Conservation (phyloP, 2,329 filamentous ascomycete species). For the Ambrosiella cleistominuta region DNA sequence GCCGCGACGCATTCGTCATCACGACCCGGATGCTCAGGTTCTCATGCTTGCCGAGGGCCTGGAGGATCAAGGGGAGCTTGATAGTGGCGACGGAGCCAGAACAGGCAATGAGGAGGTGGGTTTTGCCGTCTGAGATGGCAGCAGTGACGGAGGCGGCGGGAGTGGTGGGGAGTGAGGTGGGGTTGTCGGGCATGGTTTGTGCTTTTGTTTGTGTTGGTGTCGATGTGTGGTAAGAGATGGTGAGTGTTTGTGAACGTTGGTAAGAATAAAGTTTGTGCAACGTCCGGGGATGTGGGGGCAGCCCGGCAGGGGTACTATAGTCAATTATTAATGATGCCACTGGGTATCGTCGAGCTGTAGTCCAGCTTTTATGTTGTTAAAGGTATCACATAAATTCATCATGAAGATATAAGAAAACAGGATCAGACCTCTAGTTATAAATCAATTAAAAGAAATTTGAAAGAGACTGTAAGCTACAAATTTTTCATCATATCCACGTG, state of each 20-base stretch:
- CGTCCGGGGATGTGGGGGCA: not conserved
- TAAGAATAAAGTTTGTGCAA: not conserved
- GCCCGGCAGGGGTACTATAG: not conserved
- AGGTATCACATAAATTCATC: too few species aligned
- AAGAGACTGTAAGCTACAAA: too few species aligned
- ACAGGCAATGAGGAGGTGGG: conserved; percentile 26
- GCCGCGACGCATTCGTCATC: conserved; percentile 53
- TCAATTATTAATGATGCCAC: too few species aligned
- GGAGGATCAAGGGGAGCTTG: conserved; percentile 54
- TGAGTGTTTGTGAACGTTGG: not conserved
- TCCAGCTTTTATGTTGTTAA: too few species aligned
- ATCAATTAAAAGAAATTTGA: too few species aligned
- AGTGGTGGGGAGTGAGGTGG: not conserved
- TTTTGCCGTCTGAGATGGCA: conserved; percentile 22
- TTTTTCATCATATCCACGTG: too few species aligned
- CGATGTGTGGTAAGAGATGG: not conserved
- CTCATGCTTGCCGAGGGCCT: conserved; percentile 32
- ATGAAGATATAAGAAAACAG: too few species aligned
- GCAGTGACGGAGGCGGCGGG: conserved; percentile 5
- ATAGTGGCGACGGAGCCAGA: conserved; percentile 62
- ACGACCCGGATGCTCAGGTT: conserved; percentile 69
- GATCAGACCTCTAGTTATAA: too few species aligned
- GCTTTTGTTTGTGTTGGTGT: too few species aligned
- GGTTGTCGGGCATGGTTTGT: conserved; percentile 2
- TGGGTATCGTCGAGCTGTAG: too few species aligned